Evolutionary conservation across 2,329 filamentous ascomycete genomes (phyloP), one percentile per base, ranked within the genome.

Genomic region (Colletotrichum abscissum): DNA sequence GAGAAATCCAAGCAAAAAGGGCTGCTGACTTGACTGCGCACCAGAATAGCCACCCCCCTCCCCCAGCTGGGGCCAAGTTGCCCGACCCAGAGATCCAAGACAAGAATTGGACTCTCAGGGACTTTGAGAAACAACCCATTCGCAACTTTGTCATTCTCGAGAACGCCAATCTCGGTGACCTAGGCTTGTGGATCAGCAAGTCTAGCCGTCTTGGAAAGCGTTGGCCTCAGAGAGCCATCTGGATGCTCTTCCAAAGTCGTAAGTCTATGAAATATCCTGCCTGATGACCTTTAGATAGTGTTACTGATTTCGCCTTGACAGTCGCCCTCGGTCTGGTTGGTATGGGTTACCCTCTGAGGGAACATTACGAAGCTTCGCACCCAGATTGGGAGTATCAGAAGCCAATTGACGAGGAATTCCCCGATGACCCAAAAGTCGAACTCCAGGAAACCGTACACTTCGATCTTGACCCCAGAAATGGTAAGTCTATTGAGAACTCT

Each of bases 251-350:
- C 38, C 26, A 62, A 5, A 63, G 35, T 19, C 66, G 73, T 74
- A 28, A 69, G 73, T 66, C 8, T 63, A 16, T 22, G 52, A 58
- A 6, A 1, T 19, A 12, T 16, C 35, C 30, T 42, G 5, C 59
- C n/a, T 9, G 5, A 33, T 4, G 11, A 38, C 3, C 19, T 22
- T 26, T 68, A 1, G 16, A 14, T 33, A 11, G 7, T 16, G 33
- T 6, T 65, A 26, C 69, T 77, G 52, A 76, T n/a, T 7, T 2
- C 22, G 58, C 8, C 35, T 35, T 49, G 9, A 5, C 54, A 82
- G 80, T 81, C 56, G 74, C 78, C 1, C 66, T 75, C 22, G 80
- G 78, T 7, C 74, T 79, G 26, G 75, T 79, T 11, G 77, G 78
- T 4, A 75, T 79, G 42, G 78, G 78, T 9, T 80, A 80, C 11